Evolutionary conservation across 139 green algal genomes (phyloP).

Genomic region (Deuterostichococcus epilithicus): DNA sequence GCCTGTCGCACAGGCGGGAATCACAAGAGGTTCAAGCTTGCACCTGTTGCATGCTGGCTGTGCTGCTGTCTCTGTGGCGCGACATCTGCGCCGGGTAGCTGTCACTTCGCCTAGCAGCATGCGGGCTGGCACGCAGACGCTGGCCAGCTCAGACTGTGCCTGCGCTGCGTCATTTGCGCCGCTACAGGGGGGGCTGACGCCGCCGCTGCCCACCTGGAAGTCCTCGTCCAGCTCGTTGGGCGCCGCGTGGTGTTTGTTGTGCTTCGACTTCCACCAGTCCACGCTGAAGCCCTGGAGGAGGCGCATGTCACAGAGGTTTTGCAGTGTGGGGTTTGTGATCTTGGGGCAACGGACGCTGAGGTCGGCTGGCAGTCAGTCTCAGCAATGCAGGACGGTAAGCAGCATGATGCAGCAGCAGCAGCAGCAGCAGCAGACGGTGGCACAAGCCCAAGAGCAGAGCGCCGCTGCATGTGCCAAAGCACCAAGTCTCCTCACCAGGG

Average conservation of each 20-base stretch:
- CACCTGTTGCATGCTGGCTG: no score
- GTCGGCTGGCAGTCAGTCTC: neutral
- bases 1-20: no score
- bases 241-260: slow-evolving; percentile 71
- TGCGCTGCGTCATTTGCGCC: no score
- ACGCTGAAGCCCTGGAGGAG: slow-evolving; percentile 53
- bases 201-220: neutral
- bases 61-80: no score
- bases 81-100: no score
- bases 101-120: no score
- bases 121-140: no score
- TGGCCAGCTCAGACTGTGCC: no score
- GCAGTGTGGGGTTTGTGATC: neutral
- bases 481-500: slow-evolving; percentile 21
- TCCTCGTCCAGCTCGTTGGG: slow-evolving; percentile 56
- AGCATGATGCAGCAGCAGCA: neutral
- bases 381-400: neutral
- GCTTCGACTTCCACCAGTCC: slow-evolving; percentile 75
- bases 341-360: neutral
- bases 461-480: no score
- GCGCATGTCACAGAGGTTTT: neutral
- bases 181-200: no score
- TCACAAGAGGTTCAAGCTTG: no score
- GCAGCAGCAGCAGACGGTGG: neutral
- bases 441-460: neutral